Evolutionary conservation across 768 basidiomycete genomes (phyloP), one percentile per base, ranked within the genome.

Genomic region (Tulasnella sp.): DNA sequence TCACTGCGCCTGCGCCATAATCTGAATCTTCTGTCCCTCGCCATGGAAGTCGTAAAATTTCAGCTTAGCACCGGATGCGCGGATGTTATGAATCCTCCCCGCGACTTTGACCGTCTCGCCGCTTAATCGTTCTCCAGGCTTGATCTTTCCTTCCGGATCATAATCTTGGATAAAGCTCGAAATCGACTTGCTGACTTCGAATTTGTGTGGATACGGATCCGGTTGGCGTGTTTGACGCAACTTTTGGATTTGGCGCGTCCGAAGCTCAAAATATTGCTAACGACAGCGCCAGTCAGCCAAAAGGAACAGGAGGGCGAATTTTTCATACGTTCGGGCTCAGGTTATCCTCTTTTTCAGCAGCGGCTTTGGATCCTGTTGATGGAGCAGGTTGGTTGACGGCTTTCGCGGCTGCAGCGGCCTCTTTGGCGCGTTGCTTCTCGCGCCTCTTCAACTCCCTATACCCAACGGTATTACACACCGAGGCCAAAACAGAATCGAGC

Each of bases 151-250:
- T 49, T 88, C 84, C 6, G 63, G 21, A 25, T 86, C 85, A 65
- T 88, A 98, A 54, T 77, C 70, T 4, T 75, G 68, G 68, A 98
- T 78, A 71, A 83, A 99, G 4, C 72, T 66, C 2, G 80, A 72
- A 66, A 99, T 74, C 6, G 88, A 89, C 60, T 71, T 74, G 57
- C 83, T 74, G 19, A 97, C 93, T 63, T 94, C 70, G 73, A 99
- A 99, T 80, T 99, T 99, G 83, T 99, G 96, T 6, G 96, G 96
- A 74, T 98, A 99, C 2, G 96, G 96, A 68, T 93, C 86, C 2
- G 93, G 94, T 6, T 77, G 70, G 68, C 85, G 84, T 27, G 86
- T 85, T 67, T 83, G 76, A 70, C 88, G 84, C 61, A 99, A 79
- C 63, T 82, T 80, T 61, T 82, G 78, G 64, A 99, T 91, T 64